Conservation (phyloP, 305 asterid genomes). For the Ilex paraguariensis region DNA sequence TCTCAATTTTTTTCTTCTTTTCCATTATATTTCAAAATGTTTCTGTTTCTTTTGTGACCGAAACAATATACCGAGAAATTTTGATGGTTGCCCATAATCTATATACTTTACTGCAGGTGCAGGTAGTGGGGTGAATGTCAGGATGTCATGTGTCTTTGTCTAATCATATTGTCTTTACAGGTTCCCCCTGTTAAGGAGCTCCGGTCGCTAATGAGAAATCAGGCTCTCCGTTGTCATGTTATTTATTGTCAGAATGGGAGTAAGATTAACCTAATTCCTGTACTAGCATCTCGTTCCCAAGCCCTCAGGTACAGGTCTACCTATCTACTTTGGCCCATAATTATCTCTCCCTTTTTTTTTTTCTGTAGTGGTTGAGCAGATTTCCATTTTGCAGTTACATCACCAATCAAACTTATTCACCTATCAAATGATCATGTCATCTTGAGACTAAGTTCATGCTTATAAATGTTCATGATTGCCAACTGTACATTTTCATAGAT, state of each 20-base stretch:
- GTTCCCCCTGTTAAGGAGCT: slow-evolving; percentile 75
- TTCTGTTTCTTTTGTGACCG: no score
- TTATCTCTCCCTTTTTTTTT: background rate
- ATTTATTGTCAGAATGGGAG: slow-evolving; percentile 84
- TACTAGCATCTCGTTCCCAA: slow-evolving; percentile 95
- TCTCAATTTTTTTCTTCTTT: no score
- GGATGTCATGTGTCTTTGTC: no score
- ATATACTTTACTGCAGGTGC: no score
- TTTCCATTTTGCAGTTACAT: background rate
- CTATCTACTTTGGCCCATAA: no score
- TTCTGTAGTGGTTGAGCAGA: background rate
- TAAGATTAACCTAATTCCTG: slow-evolving; percentile 87
- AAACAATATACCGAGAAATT: no score
- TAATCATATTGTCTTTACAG: slow-evolving; percentile 30
- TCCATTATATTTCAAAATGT: no score
- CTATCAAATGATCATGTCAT: background rate
- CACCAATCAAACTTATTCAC: background rate
- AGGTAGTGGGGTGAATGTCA: no score
- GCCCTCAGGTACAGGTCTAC: slow-evolving; percentile 67
- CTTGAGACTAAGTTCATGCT: background rate
- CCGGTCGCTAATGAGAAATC: slow-evolving; percentile 86
- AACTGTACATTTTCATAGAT: no score
- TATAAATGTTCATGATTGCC: no score
- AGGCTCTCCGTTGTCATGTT: slow-evolving; percentile 91
- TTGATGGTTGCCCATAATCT: no score